A percentile compares a stretch with the other conserved stretches of the same genome.
These are phyloP conservation scores for Lentinula raphanica DNA, from an alignment of 768 basidiomycete genomes.

Conservation along the genomic window DNA sequence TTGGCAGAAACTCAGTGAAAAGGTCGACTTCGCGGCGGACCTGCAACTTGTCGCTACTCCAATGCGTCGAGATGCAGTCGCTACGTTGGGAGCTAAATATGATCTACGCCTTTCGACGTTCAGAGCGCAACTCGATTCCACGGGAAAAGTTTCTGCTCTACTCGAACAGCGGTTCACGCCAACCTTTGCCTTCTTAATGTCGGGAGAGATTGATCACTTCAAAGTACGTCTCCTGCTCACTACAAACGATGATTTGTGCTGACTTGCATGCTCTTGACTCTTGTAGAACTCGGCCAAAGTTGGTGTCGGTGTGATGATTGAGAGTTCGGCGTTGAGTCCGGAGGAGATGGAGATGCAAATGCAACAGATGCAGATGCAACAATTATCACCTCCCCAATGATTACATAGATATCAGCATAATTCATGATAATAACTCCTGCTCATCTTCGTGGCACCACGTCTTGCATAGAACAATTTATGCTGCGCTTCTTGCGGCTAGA, in stretches of 20 bases:
- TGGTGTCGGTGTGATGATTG: constrained; percentile 97
- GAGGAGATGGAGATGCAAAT: constrained; percentile 62
- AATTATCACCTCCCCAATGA: background rate
- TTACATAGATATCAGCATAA: background rate
- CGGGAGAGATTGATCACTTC: constrained; percentile 98
- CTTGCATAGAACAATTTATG: background rate
- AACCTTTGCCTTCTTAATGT: constrained; percentile 87
- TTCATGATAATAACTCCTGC: constrained; percentile 1
- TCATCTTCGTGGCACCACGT: background rate
- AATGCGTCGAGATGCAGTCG: constrained; percentile 81
- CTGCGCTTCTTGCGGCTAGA: too few species aligned
- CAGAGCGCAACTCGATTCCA: constrained; percentile 90
- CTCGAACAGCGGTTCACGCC: constrained; percentile 96
- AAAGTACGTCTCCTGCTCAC: constrained; percentile 54
- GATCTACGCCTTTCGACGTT: constrained; percentile 92
- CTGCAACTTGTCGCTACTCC: constrained; percentile 77
- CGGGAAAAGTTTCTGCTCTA: constrained; percentile 90
- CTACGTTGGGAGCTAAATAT: constrained; percentile 94
- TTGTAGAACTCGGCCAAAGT: constrained; percentile 85
- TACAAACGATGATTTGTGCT: background rate
- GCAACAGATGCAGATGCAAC: constrained; percentile 4
- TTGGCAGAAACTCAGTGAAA: constrained; percentile 93
- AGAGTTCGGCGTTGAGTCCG: constrained; percentile 73
- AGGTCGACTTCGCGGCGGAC: constrained; percentile 97
- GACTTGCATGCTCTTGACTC: constrained; percentile 5